Evolutionary conservation across 164 flowering plant species (phyloP).

Genomic region (Annona cherimola): DNA sequence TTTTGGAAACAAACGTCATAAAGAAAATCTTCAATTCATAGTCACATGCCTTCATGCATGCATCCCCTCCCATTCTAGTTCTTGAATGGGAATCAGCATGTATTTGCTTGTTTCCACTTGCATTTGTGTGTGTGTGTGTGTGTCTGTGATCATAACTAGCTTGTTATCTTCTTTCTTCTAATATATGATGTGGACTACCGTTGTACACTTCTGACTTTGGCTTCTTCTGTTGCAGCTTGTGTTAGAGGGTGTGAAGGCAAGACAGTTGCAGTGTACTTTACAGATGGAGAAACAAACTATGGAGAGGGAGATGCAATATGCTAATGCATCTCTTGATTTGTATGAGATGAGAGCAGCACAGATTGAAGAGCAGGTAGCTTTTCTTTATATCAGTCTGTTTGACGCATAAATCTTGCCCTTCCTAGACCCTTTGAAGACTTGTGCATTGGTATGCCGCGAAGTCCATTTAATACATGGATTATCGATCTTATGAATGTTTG

Average conservation of each 20-base stretch:
- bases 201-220: not conserved
- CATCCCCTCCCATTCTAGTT: too few species aligned
- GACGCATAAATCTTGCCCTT: not conserved
- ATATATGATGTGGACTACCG: not conserved
- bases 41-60: not conserved
- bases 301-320: constrained; percentile 59
- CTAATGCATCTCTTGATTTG: constrained; percentile 44
- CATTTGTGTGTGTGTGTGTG: not conserved
- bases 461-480: too few species aligned
- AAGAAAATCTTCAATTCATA: not conserved
- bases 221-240: constrained; percentile 59
- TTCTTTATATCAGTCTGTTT: not conserved
- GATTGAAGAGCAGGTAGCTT: constrained; percentile 81
- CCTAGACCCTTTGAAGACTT: not conserved
- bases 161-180: not conserved
- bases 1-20: not conserved
- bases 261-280: constrained; percentile 53
- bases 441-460: not conserved
- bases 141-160: not conserved
- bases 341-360: constrained; percentile 46
- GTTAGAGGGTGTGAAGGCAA: constrained; percentile 67
- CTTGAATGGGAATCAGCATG: too few species aligned
- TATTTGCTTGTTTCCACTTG: not conserved
- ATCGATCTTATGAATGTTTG: too few species aligned
- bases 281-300: constrained; percentile 43